Conservation (phyloP, 78 protist species). For the Dictyostelium intermedium region DNA sequence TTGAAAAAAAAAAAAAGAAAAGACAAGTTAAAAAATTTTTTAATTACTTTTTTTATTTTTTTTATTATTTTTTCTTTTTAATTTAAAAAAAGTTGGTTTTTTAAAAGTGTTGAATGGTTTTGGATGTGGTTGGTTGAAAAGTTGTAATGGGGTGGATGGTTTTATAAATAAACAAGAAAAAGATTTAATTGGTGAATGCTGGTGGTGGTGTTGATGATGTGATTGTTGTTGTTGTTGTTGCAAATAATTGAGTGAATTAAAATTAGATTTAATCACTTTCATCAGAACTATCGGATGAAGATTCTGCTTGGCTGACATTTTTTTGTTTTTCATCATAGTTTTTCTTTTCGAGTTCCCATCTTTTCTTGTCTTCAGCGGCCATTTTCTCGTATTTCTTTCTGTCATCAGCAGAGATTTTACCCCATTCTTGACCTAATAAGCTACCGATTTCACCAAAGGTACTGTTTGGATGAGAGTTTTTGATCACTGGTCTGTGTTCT, state of each 20-base stretch:
- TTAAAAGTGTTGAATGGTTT: too few relatives aligned
- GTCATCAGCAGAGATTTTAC: slow-evolving; percentile 7
- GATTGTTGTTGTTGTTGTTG: too few relatives aligned
- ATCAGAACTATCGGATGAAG: not conserved
- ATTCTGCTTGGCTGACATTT: not conserved
- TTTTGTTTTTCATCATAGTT: slow-evolving; percentile 61
- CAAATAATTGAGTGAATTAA: too few relatives aligned
- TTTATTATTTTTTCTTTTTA: not conserved
- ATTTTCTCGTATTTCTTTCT: slow-evolving; percentile 54
- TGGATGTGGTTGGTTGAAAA: too few relatives aligned
- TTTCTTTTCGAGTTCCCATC: slow-evolving; percentile 74
- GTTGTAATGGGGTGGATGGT: too few relatives aligned
- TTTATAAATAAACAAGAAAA: too few relatives aligned
- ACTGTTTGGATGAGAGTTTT: slow-evolving; percentile 42
- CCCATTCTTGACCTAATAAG: slow-evolving; percentile 55
- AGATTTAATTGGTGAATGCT: not conserved
- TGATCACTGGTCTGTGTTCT: slow-evolving; percentile 50
- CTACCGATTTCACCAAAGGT: slow-evolving; percentile 69
- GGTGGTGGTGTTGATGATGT: not conserved
- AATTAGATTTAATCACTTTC: slow-evolving; percentile 3
- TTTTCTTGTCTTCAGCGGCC: slow-evolving; percentile 67
- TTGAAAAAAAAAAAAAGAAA: too few relatives aligned
- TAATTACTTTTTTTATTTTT: not conserved
- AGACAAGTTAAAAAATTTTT: too few relatives aligned
- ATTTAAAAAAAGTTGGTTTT: too few relatives aligned